Conservation (phyloP, 2,329 filamentous ascomycete species). For the Xylariaceae sp. region DNA sequence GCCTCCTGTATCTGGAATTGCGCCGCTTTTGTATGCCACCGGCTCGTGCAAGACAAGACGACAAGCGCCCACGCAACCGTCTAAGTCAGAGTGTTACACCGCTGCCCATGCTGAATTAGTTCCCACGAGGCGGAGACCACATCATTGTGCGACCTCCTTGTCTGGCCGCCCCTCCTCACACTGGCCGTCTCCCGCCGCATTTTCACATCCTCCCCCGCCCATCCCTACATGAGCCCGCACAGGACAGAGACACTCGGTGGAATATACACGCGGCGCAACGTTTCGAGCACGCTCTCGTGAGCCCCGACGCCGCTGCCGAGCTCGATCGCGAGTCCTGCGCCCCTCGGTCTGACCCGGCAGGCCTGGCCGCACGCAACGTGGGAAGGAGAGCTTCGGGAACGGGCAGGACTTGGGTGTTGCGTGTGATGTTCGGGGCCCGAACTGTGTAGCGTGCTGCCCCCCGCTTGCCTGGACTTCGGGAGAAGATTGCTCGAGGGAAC, state of each 20-base stretch:
- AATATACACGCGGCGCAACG: slow-evolving; percentile 14
- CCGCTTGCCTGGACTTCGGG: slow-evolving; percentile 31
- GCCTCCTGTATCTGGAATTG: slow-evolving; percentile 20
- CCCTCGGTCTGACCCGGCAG: slow-evolving; percentile 10
- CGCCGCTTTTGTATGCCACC: slow-evolving; percentile 18
- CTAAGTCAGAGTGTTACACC: slow-evolving; percentile 23
- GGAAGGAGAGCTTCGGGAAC: slow-evolving; percentile 26
- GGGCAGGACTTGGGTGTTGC: slow-evolving; percentile 30
- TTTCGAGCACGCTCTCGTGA: slow-evolving; percentile 17
- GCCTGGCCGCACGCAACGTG: slow-evolving; percentile 19
- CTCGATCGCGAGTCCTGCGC: slow-evolving; percentile 15
- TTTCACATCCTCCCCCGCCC: slow-evolving; percentile 1
- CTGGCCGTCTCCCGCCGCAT: slow-evolving; percentile 4
- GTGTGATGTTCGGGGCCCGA: slow-evolving; percentile 34
- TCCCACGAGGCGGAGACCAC: slow-evolving; percentile 22
- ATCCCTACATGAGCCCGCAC: too few species aligned
- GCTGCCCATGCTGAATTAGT: slow-evolving; percentile 18
- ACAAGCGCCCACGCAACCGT: slow-evolving; percentile 23
- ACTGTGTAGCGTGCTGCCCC: slow-evolving; percentile 34
- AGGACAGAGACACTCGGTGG: too few species aligned
- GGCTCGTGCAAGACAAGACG: slow-evolving; percentile 21
- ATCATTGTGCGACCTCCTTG: slow-evolving; percentile 18
- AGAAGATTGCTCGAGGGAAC: slow-evolving; percentile 26
- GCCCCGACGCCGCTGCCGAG: slow-evolving; percentile 15
- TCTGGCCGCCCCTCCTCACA: neutral